Base-by-base conservation (phyloP, 2,329 filamentous ascomycete genomes). In the Mycocentrospora acerina region DNA sequence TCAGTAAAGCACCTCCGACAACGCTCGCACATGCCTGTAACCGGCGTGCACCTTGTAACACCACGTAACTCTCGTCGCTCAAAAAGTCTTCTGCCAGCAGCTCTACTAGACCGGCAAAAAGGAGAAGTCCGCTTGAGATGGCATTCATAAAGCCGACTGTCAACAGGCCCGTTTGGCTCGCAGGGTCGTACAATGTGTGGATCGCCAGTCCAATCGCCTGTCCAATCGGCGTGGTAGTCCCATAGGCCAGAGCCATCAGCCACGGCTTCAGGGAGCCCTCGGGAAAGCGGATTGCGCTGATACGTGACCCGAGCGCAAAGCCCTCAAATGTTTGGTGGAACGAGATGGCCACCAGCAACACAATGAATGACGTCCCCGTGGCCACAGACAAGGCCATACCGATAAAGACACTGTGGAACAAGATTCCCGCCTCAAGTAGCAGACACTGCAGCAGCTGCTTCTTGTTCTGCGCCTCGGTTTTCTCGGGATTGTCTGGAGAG, bases 381-480 rank as follows among this genome's bases (percentile, higher is more conserved):
- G 83, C 83, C 48, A 88, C 83, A 17, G 81, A 84, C 17, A 88
- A 69, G 0, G 85, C 85, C 75, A 87, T 85, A 41, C 83, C 83
- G 40, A 88, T 84, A 61, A 88, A 88, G 42, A 90, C 78, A 44
- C 82, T 86, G 68, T 90, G 86, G 62, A 90, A 90, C 9, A 90
- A 73, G 48, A 90, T 90, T 44, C 86, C 86, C 40, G 85, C 83
- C 64, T 90, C 86, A 4, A 90, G 76, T 3, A 90, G 75, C 4
- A 86, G 78, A 50, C 87, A 88, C 66, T 90, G 86, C 53, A 88
- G 73, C 3, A 85, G 77, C 62, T 83, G 79, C 54, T 81, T 85
- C 57, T 79, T 77, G 27, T 63, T 64, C 64, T 79, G 74, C 12
- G 67, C 74, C 48, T 73, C 64, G 0, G 59, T 60, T 46, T 60